These are phyloP conservation scores for Gautieria morchelliformis DNA, from an alignment of 768 basidiomycete genomes.

Conservation along the genomic window DNA sequence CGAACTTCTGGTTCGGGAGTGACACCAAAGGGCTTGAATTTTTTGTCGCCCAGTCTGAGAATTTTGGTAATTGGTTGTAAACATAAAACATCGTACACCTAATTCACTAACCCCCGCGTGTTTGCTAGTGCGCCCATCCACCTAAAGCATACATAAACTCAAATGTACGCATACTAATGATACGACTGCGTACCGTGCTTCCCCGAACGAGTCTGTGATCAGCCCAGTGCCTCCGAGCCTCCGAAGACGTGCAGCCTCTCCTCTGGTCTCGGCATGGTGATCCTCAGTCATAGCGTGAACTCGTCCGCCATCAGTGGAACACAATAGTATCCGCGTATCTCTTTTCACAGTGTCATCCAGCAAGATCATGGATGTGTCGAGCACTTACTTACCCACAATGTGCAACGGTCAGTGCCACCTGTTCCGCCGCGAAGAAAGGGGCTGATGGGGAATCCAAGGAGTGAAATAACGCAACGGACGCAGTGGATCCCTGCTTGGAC, in stretches of 20 bases:
- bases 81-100: background rate
- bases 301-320: constrained; percentile 58
- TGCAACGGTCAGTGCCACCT: constrained; percentile 74
- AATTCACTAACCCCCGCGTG: constrained; percentile 59
- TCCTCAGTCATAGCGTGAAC: constrained; percentile 87
- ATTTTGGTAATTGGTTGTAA: background rate
- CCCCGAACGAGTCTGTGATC: constrained; percentile 91
- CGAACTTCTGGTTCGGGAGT: constrained; percentile 89
- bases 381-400: constrained; percentile 68
- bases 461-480: constrained; percentile 86
- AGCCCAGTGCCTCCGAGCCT: constrained; percentile 85
- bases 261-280: constrained; percentile 88
- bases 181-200: constrained; percentile 52
- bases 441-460: constrained; percentile 71
- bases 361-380: background rate
- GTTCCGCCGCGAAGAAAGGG: constrained; percentile 76
- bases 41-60: constrained; percentile 68
- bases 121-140: constrained; percentile 96
- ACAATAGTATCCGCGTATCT: constrained; percentile 83
- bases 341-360: constrained; percentile 30
- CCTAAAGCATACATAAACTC: constrained; percentile 24
- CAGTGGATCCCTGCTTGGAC: constrained; percentile 78
- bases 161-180: background rate
- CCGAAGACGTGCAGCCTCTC: constrained; percentile 77
- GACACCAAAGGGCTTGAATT: constrained; percentile 83